Conservation (phyloP, 768 basidiomycete species). For the Lactarius akahatsu region DNA sequence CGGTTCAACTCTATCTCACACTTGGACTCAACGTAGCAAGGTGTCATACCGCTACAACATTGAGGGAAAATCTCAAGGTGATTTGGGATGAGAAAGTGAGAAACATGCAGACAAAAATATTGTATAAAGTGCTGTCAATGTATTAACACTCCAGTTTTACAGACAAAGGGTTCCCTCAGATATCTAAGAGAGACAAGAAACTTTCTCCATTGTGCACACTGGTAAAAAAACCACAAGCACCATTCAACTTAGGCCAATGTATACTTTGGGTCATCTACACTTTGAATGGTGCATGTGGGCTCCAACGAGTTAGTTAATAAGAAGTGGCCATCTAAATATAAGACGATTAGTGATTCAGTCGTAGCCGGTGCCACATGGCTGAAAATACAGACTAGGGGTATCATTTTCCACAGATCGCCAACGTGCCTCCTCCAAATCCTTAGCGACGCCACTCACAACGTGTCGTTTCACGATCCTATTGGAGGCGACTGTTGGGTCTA, state of each 20-base stretch:
- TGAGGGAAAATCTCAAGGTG: too few relatives aligned
- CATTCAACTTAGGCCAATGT: conserved; percentile 7
- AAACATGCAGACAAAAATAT: too few relatives aligned
- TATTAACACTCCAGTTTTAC: too few relatives aligned
- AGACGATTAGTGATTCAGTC: neutral
- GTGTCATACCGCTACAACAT: too few relatives aligned
- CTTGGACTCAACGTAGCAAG: too few relatives aligned
- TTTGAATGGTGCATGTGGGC: conserved; percentile 43
- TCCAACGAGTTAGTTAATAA: conserved; percentile 41
- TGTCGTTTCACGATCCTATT: conserved; percentile 68
- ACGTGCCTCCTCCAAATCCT: conserved; percentile 58
- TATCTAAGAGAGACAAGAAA: too few relatives aligned
- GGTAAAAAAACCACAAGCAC: neutral
- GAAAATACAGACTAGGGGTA: conserved; percentile 59
- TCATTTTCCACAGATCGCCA: conserved; percentile 79
- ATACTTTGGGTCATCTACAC: conserved; percentile 42
- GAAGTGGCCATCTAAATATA: conserved; percentile 44
- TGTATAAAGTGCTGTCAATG: too few relatives aligned
- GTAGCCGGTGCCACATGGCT: neutral
- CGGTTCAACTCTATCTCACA: too few relatives aligned
- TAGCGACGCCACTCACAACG: conserved; percentile 73
- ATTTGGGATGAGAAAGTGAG: too few relatives aligned
- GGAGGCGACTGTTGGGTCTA: conserved; percentile 55
- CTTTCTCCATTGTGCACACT: too few relatives aligned
- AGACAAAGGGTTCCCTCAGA: too few relatives aligned